These are phyloP conservation scores for Polyplosphaeria fusca DNA, from an alignment of 495 filamentous ascomycete species.

Conservation along the genomic window DNA sequence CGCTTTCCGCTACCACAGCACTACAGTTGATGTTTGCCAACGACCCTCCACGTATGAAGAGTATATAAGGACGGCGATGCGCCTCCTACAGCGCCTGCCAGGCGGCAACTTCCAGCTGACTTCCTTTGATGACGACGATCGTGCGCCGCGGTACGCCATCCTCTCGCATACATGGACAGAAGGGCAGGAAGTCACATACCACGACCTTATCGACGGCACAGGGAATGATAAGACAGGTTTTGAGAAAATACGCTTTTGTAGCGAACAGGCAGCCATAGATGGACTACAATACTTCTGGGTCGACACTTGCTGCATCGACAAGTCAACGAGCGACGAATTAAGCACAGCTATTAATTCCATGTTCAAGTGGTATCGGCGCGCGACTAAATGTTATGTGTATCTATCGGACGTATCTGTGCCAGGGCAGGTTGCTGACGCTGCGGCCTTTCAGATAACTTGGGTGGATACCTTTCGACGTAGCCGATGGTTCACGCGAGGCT, in stretches of 20 bases:
- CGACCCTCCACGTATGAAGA: background rate
- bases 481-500: conserved; percentile 29
- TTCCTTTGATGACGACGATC: background rate
- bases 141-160: conserved; percentile 11
- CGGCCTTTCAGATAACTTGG: conserved; percentile 10
- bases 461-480: conserved; percentile 11
- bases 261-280: background rate
- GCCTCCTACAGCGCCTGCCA: background rate
- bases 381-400: conserved; percentile 20
- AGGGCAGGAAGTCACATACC: conserved; percentile 1
- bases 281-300: background rate
- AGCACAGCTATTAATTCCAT: conserved; percentile 20
- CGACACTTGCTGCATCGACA: conserved; percentile 11
- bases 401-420: conserved; percentile 15
- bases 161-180: conserved; percentile 17
- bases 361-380: conserved; percentile 10
- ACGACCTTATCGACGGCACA: background rate
- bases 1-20: background rate
- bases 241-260: conserved; percentile 14
- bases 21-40: background rate
- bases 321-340: conserved; percentile 10
- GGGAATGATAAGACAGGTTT: conserved; percentile 9
- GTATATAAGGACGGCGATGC: background rate
- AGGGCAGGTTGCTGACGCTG: background rate
- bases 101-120: background rate